phyloP scores from a whole-genome alignment of 345 rosid genomes.

The Streptanthus diversifolius region DNA sequence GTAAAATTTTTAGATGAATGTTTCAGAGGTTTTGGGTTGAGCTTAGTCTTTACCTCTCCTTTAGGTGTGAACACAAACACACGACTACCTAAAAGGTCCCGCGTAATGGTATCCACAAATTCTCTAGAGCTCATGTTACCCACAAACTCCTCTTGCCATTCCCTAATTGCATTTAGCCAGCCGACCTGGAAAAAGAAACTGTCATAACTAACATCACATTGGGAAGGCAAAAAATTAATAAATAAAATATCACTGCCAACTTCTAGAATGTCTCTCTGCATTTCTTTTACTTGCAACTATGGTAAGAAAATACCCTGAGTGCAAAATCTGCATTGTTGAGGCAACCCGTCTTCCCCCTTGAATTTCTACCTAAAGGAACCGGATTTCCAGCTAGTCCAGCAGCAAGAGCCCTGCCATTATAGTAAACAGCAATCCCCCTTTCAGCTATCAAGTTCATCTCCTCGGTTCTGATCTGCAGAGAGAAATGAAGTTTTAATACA shows the following conservation, averaged over 20 bases:
- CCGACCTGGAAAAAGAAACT: constrained; percentile 58
- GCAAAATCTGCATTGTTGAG: constrained; percentile 93
- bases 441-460: constrained; percentile 97
- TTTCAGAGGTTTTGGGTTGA: not conserved
- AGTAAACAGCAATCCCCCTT: constrained; percentile 97
- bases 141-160: constrained; percentile 99
- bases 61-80: constrained; percentile 89
- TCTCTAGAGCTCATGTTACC: constrained; percentile 99
- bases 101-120: constrained; percentile 89
- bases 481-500: constrained; percentile 15
- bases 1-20: constrained; percentile 4
- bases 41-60: constrained; percentile 58
- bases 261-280: constrained; percentile 4
- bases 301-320: constrained; percentile 61
- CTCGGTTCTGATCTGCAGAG: constrained; percentile 86
- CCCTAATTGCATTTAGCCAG: constrained; percentile 98
- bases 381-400: constrained; percentile 76
- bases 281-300: constrained; percentile 7
- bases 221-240: constrained; percentile 3
- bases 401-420: constrained; percentile 78
- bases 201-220: constrained; percentile 30
- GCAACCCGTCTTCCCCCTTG: constrained; percentile 74
- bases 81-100: constrained; percentile 92
- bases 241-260: not conserved
- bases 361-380: constrained; percentile 54